Percentiles rank a stretch among this genome's conserved stretches.
Evolutionary conservation across 306 rosid species (phyloP).

Genomic region (Purshia tridentata): DNA sequence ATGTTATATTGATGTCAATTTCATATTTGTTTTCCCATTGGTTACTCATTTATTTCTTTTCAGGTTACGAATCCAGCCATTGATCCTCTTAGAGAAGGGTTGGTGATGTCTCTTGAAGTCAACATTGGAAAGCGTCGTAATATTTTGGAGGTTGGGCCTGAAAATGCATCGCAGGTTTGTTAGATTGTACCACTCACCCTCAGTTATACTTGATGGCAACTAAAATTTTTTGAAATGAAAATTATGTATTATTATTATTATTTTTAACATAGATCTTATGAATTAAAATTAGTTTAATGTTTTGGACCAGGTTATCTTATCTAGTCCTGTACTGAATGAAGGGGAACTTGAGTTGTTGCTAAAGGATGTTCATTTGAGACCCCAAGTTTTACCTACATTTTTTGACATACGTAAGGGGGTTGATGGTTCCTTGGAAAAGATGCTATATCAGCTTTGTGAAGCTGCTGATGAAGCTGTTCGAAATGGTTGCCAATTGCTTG

Average conservation of each 20-base stretch:
- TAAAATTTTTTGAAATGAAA: background rate
- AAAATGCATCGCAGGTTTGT: slow-evolving; percentile 91
- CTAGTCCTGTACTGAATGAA: slow-evolving; percentile 94
- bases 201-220: background rate
- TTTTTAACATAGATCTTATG: slow-evolving; percentile 14
- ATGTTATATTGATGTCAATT: background rate
- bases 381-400: slow-evolving; percentile 78
- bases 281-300: slow-evolving; percentile 16
- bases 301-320: slow-evolving; percentile 71
- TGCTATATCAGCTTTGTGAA: slow-evolving; percentile 73
- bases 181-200: slow-evolving; percentile 8
- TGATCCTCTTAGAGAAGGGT: slow-evolving; percentile 98
- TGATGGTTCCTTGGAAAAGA: slow-evolving; percentile 90
- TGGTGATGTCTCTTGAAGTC: slow-evolving; percentile 99
- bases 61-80: slow-evolving; percentile 99
- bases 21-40: slow-evolving; percentile 3
- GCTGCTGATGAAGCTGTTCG: slow-evolving; percentile 99
- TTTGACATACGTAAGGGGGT: slow-evolving; percentile 86
- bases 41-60: slow-evolving; percentile 20
- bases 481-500: slow-evolving; percentile 88
- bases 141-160: slow-evolving; percentile 91
- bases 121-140: slow-evolving; percentile 83
- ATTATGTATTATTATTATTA: background rate
- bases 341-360: slow-evolving; percentile 85
- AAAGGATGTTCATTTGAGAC: slow-evolving; percentile 68